Percentiles rank a stretch among this genome's conserved stretches.
Conservation (phyloP, 352 stramenopile genomes). For the Globisporangium yorkense region DNA sequence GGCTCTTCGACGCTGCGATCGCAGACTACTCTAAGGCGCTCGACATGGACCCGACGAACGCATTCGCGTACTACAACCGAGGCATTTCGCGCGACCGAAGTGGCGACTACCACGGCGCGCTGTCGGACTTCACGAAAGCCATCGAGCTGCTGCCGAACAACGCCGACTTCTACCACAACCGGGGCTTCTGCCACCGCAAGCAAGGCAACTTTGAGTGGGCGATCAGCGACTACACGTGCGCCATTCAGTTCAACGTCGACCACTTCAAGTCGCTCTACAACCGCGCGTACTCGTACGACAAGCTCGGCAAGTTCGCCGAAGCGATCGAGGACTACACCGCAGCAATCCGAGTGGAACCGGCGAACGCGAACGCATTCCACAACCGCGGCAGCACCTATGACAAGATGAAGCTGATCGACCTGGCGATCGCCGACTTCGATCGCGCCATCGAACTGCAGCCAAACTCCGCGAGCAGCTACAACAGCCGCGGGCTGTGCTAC, state of each 20-base stretch:
- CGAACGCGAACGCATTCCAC: constrained; percentile 78
- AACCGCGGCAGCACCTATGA: constrained; percentile 80
- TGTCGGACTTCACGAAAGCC: constrained; percentile 74
- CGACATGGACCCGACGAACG: constrained; percentile 61
- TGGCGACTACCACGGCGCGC: constrained; percentile 76
- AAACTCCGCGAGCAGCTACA: constrained; percentile 64
- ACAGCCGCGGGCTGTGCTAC: constrained; percentile 72
- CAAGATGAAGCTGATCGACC: constrained; percentile 55
- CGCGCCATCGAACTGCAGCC: constrained; percentile 54
- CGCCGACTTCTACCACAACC: constrained; percentile 82
- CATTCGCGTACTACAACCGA: constrained; percentile 79
- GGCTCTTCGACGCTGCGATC: constrained; percentile 68
- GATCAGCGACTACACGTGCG: constrained; percentile 72
- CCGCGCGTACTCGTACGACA: constrained; percentile 83
- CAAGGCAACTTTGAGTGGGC: constrained; percentile 72
- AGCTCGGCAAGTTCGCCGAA: constrained; percentile 56
- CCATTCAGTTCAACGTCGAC: constrained; percentile 54
- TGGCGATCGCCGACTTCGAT: constrained; percentile 69
- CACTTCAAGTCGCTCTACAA: constrained; percentile 91
- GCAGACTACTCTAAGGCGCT: constrained; percentile 70
- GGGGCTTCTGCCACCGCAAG: constrained; percentile 79
- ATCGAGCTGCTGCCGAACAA: constrained; percentile 73
- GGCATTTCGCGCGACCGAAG: constrained; percentile 81
- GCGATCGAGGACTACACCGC: constrained; percentile 76
- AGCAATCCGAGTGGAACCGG: constrained; percentile 55